Percentiles rank a stretch among this genome's conserved stretches.
These are phyloP conservation scores for Auricularia auricula-judae DNA, from an alignment of 768 basidiomycete species.

Conservation along the genomic window DNA sequence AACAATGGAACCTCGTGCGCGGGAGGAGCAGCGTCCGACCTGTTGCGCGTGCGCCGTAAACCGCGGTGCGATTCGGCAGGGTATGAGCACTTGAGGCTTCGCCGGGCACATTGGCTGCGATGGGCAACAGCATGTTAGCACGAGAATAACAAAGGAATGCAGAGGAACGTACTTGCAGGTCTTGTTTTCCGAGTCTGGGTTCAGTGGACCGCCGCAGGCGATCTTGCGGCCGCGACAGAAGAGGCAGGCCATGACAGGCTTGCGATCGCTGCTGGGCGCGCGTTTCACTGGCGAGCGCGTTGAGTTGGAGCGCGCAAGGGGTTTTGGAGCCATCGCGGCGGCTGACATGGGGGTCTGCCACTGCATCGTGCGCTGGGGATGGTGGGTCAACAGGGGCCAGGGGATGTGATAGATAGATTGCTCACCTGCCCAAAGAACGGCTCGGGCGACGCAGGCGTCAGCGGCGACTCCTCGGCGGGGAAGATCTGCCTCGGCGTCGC, in stretches of 20 bases:
- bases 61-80: constrained; percentile 61
- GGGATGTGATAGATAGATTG: neutral
- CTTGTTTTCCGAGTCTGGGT: constrained; percentile 32
- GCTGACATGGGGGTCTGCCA: neutral
- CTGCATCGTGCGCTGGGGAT: neutral
- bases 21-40: neutral
- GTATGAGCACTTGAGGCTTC: constrained; percentile 60
- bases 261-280: constrained; percentile 12
- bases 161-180: constrained; percentile 50
- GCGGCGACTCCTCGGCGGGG: neutral
- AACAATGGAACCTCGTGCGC: neutral
- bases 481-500: neutral
- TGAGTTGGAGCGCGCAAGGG: neutral
- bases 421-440: neutral
- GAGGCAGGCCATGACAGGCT: constrained; percentile 51
- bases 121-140: constrained; percentile 4
- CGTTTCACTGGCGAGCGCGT: neutral
- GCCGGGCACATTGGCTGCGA: constrained; percentile 59
- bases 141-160: constrained; percentile 6
- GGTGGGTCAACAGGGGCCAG: neutral
- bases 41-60: constrained; percentile 30
- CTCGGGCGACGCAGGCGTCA: neutral
- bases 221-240: constrained; percentile 62
- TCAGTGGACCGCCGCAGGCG: constrained; percentile 35
- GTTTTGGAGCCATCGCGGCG: neutral